Evolutionary conservation across 768 basidiomycete species (phyloP).

Genomic region (Xerocomus spinulosus): DNA sequence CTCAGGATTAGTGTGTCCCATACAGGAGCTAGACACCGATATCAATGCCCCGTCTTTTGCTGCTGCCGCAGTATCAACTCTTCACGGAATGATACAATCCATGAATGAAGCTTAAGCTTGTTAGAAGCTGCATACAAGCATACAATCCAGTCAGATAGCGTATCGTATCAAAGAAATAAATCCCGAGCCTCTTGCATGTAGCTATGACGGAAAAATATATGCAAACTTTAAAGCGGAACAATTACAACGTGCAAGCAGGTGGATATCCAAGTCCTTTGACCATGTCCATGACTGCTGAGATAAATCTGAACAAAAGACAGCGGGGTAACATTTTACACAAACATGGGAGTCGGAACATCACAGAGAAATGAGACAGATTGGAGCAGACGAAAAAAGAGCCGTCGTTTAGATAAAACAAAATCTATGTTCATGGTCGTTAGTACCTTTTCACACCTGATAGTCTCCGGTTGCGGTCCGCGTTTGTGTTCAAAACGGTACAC

Average conservation of each 20-base stretch:
- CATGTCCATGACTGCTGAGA: slow-evolving; percentile 33
- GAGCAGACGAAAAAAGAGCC: slow-evolving; percentile 6
- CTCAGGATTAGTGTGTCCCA: slow-evolving; percentile 11
- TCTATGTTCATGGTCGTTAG: slow-evolving; percentile 23
- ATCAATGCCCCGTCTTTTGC: slow-evolving; percentile 27
- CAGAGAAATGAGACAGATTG: slow-evolving; percentile 19
- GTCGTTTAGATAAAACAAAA: slow-evolving; percentile 18
- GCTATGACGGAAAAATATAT: slow-evolving; percentile 11
- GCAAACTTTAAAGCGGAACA: slow-evolving; percentile 24
- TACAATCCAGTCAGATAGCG: background rate
- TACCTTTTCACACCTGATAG: slow-evolving; percentile 8
- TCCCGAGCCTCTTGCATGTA: slow-evolving; percentile 9
- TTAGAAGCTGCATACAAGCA: background rate
- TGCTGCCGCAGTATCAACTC: slow-evolving; percentile 8
- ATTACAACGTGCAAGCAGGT: slow-evolving; percentile 50
- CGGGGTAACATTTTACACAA: slow-evolving; percentile 30
- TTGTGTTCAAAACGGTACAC: slow-evolving; percentile 27
- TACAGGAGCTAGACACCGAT: slow-evolving; percentile 23
- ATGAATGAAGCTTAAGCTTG: background rate
- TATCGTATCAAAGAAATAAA: background rate
- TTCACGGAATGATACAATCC: slow-evolving; percentile 17
- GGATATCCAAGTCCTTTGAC: slow-evolving; percentile 55
- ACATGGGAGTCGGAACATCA: slow-evolving; percentile 17
- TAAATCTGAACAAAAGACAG: slow-evolving; percentile 22
- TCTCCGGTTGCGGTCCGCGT: slow-evolving; percentile 7